phyloP scores from a whole-genome alignment of 2,329 filamentous ascomycete genomes.

The Fusarium floridanum region DNA sequence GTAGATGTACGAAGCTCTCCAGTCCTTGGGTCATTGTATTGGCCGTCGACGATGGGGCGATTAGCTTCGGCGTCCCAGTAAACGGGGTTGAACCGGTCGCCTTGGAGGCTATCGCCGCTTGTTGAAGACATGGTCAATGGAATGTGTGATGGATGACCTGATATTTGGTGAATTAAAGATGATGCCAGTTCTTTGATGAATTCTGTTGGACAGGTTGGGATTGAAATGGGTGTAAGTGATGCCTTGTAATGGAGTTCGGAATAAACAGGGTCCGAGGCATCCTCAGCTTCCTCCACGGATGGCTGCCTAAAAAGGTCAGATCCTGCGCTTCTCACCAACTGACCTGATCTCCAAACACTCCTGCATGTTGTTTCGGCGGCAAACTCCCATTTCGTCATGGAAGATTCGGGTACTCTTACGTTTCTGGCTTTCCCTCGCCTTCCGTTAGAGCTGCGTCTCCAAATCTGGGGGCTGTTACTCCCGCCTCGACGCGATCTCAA shows the following conservation, averaged over 20 bases:
- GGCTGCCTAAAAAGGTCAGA: neutral
- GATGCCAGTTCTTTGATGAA: neutral
- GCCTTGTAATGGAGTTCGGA: neutral
- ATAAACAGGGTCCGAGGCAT: neutral
- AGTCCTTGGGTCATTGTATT: neutral
- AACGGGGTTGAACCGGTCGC: neutral
- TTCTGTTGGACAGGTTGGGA: neutral
- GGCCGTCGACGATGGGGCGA: neutral
- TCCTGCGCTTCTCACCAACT: neutral
- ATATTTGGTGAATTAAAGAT: neutral
- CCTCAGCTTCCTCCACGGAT: no score
- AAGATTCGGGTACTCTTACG: no score
- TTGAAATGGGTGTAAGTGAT: neutral
- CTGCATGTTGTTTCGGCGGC: neutral
- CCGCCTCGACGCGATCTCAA: neutral
- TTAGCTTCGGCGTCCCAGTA: neutral
- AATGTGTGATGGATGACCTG: neutral
- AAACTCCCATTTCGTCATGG: neutral
- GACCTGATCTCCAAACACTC: neutral
- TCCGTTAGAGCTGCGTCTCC: constrained; percentile 2
- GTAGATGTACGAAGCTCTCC: neutral
- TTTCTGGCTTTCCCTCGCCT: neutral
- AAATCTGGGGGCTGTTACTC: constrained; percentile 15
- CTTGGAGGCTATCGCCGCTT: neutral
- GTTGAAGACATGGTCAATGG: neutral